These are phyloP conservation scores for Priceomyces melissophilus DNA, from an alignment of 805 yeast genomes.

Conservation along the genomic window DNA sequence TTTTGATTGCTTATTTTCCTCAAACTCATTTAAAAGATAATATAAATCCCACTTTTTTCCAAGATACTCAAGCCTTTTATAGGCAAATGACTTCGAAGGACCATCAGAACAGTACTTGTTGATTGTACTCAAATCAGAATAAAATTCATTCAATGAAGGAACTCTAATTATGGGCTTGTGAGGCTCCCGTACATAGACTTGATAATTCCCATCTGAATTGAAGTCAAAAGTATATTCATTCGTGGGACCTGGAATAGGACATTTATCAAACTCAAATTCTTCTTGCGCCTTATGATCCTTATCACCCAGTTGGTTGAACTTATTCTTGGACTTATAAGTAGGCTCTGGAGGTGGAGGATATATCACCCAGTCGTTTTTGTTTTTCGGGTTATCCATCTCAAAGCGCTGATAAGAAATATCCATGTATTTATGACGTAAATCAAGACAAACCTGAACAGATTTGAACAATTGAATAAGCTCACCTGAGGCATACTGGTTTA, in stretches of 20 bases:
- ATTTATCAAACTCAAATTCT: conserved; percentile 57
- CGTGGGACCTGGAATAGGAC: conserved; percentile 52
- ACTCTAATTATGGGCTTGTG: conserved; percentile 48
- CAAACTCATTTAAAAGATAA: conserved; percentile 82
- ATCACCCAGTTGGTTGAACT: conserved; percentile 44
- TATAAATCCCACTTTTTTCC: conserved; percentile 97
- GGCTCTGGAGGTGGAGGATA: conserved; percentile 96
- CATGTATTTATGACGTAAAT: conserved; percentile 74
- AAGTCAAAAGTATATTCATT: conserved; percentile 38
- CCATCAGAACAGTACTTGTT: conserved; percentile 85
- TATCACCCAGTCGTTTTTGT: conserved; percentile 64
- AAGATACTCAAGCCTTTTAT: conserved; percentile 84
- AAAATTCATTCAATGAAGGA: conserved; percentile 85
- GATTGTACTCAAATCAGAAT: conserved; percentile 73
- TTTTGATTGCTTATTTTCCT: conserved; percentile 86
- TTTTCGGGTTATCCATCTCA: conserved; percentile 81
- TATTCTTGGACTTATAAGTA: conserved; percentile 59
- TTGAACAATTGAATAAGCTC: conserved; percentile 63
- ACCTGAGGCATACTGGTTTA: conserved; percentile 59
- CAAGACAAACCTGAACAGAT: conserved; percentile 64
- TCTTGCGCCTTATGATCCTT: conserved; percentile 33
- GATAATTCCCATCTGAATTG: conserved; percentile 68
- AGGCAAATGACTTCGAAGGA: conserved; percentile 94
- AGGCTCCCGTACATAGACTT: conserved; percentile 44
- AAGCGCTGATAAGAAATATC: conserved; percentile 60